phyloP scores from a whole-genome alignment of 164 flowering plant species.

The Vitis cinerea region DNA sequence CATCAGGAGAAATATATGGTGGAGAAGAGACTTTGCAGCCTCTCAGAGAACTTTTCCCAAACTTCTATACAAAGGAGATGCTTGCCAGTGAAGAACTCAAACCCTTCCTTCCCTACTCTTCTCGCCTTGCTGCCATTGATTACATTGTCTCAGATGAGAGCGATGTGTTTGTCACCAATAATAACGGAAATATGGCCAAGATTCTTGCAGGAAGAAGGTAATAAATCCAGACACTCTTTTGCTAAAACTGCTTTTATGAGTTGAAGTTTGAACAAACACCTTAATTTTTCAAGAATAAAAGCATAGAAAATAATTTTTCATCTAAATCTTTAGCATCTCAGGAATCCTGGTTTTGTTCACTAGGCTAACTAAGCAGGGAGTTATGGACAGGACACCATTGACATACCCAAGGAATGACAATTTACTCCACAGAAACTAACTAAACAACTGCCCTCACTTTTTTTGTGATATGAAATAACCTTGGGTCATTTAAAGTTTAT shows the following conservation, averaged over 20 bases:
- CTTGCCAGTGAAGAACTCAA: constrained; percentile 68
- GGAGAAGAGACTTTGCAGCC: constrained; percentile 87
- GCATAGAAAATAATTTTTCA: neutral
- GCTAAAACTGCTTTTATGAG: neutral
- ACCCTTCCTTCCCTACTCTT: constrained; percentile 72
- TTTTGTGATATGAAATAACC: too few species aligned
- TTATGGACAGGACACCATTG: too few species aligned
- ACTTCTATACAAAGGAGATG: constrained; percentile 89
- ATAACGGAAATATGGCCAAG: constrained; percentile 99
- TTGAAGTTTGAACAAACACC: neutral
- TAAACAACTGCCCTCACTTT: too few species aligned
- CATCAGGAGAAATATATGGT: constrained; percentile 98
- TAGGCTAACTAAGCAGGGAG: too few species aligned
- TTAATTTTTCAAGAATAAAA: neutral
- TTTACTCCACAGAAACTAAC: too few species aligned
- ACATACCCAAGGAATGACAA: too few species aligned
- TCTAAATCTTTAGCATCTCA: too few species aligned
- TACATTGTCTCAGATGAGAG: constrained; percentile 92
- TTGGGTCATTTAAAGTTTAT: too few species aligned
- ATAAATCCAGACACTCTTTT: constrained; percentile 10
- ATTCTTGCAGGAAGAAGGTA: constrained; percentile 96
- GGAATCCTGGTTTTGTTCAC: too few species aligned
- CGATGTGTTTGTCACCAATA: constrained; percentile 91
- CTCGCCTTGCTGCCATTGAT: constrained; percentile 96
- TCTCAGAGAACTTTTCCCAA: constrained; percentile 86